Base-by-base conservation (phyloP, 805 yeast species). In the Metschnikowia similis region DNA sequence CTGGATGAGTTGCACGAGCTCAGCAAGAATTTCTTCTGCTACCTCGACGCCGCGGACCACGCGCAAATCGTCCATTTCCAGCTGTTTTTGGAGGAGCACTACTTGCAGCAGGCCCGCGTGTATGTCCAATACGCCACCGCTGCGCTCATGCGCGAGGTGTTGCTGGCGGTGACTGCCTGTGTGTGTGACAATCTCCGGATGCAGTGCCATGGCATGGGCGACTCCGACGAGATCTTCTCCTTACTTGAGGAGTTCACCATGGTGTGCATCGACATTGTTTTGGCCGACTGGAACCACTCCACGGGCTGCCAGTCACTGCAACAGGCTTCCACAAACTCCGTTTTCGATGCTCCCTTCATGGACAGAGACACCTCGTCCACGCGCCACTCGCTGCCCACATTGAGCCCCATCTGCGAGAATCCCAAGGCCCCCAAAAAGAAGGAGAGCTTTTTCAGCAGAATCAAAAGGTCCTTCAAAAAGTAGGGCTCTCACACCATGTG, bases 1-100 rank as follows among this genome's bases (percentile, higher is more conserved):
- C 35, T 16, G 28, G 56, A 53, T 38, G 56, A 53, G 42, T 36
- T 34, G 45, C 46, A 48, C 45, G 56, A 53, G 52, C 50, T 53
- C 17, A 28, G 30, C 26, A 43, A 38, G 13, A 45, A 51, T 37
- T 8, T 7, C 14, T 51, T 37, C 26, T 51, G 10, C 29, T 53
- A 53, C 37, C 44, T 45, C 34, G 49, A 50, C 36, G 21, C 32
- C 1, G 30, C 39, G 5, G 56, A 53, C 37, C 28, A 41, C 16
- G 41, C 49, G 34, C 47, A 46, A n/a, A 14, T 49, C n/a, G 41
- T 14, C 42, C 49, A 45, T 26, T 47, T 50, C 36, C 35, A 35
- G 21, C 37, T 17, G 35, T 45, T 30, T 14, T 21, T 53, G 48
- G 32, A 47, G 13, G 16, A 14, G 8, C 42, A 45, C 6, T 51